These are phyloP conservation scores for Metarhizium humberi DNA, from an alignment of 2,329 filamentous ascomycete genomes.

Conservation along the genomic window DNA sequence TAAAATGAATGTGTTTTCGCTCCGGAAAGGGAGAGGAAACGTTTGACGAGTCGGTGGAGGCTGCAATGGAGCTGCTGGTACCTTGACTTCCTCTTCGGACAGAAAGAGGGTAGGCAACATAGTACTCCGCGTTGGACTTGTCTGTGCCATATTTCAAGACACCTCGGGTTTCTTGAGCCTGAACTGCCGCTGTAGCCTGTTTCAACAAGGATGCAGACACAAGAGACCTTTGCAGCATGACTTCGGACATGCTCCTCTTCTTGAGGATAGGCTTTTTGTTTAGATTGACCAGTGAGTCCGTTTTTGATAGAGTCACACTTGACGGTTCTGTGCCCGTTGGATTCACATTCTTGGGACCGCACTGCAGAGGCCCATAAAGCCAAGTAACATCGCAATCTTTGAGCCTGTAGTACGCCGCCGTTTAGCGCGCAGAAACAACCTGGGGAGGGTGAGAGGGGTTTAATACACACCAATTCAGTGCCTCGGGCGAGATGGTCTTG, in stretches of 20 bases:
- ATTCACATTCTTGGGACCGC: constrained; percentile 49
- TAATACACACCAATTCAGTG: constrained; percentile 73
- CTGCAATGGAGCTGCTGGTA: constrained; percentile 50
- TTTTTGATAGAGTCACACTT: constrained; percentile 39
- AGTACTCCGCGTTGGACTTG: constrained; percentile 61
- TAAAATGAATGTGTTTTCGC: constrained; percentile 88
- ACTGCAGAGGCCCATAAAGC: constrained; percentile 89
- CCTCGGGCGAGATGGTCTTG: constrained; percentile 81
- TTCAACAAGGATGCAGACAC: constrained; percentile 84
- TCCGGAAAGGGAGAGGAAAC: constrained; percentile 52
- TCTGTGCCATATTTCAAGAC: constrained; percentile 46
- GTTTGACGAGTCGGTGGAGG: constrained; percentile 65
- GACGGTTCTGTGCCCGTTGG: constrained; percentile 30
- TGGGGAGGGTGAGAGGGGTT: neutral
- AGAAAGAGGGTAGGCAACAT: constrained; percentile 54
- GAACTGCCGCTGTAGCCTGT: constrained; percentile 77
- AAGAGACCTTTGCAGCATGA: constrained; percentile 83
- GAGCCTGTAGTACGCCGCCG: constrained; percentile 50
- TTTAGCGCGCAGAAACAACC: neutral
- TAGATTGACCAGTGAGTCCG: constrained; percentile 53
- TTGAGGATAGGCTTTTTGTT: constrained; percentile 87
- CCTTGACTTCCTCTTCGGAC: constrained; percentile 52
- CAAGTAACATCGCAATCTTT: constrained; percentile 97
- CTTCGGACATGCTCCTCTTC: constrained; percentile 91
- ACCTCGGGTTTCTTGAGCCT: constrained; percentile 62